phyloP scores from a whole-genome alignment of 139 green algal genomes.

The Picochlorum sp. region DNA sequence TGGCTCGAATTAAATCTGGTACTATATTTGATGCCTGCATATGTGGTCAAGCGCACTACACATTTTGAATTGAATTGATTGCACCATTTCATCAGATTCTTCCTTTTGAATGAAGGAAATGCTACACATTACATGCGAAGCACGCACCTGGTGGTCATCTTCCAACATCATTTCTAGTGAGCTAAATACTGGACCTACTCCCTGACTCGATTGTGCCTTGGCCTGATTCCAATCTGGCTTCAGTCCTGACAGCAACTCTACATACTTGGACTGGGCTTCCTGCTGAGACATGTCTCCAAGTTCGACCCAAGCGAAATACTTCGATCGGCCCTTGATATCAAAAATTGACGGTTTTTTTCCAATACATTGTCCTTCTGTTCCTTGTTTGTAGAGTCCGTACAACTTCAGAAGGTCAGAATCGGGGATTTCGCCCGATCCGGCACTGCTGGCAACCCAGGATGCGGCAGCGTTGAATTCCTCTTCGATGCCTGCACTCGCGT shows the following conservation, averaged over 20 bases:
- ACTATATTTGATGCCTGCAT: too few relatives aligned
- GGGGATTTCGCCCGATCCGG: conserved; percentile 1
- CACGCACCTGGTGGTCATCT: not conserved
- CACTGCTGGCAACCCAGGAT: conserved; percentile 5
- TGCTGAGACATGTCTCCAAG: not conserved
- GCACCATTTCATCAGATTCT: too few relatives aligned
- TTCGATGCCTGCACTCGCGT: too few relatives aligned
- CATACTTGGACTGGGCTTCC: conserved; percentile 10
- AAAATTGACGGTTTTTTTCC: conserved; percentile 28
- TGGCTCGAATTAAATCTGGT: not conserved
- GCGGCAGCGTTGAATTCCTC: conserved; percentile 25
- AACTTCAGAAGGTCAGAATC: conserved; percentile 20
- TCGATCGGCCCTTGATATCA: conserved; percentile 20
- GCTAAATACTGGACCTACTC: conserved; percentile 19
- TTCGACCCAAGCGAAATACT: conserved; percentile 26
- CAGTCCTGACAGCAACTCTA: conserved; percentile 1
- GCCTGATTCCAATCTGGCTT: conserved; percentile 1
- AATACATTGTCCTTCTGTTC: conserved; percentile 25
- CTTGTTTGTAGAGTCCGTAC: conserved; percentile 46
- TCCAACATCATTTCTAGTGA: conserved; percentile 3
- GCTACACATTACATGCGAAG: too few relatives aligned
- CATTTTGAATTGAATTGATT: too few relatives aligned
- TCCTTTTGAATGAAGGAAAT: too few relatives aligned
- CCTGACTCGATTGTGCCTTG: not conserved
- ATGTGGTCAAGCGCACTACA: too few relatives aligned